phyloP scores from a whole-genome alignment of 768 basidiomycete genomes.

The Albatrellus ellisii region DNA sequence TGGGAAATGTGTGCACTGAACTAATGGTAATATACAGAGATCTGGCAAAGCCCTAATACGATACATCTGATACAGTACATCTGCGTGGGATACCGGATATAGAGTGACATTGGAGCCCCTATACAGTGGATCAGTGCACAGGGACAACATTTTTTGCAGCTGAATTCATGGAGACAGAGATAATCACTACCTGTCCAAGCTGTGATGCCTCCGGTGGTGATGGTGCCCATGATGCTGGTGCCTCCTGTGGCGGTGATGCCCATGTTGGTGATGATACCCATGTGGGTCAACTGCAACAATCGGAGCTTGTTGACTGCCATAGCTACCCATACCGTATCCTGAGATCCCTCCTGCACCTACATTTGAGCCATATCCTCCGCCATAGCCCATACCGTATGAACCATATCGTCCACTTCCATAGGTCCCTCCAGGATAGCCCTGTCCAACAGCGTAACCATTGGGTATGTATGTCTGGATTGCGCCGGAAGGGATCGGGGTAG shows the following conservation, averaged over 20 bases:
- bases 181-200: conserved; percentile 6
- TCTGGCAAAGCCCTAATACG: background rate
- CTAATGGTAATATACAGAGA: background rate
- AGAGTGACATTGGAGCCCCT: background rate
- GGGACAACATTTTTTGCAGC: background rate
- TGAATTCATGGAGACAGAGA: background rate
- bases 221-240: no score
- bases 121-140: background rate
- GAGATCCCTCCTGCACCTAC: background rate
- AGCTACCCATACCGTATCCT: background rate
- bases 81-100: background rate
- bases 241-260: background rate
- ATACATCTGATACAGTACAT: background rate
- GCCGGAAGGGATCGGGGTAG: background rate
- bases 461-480: background rate
- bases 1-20: background rate
- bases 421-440: background rate
- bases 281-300: background rate
- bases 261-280: background rate
- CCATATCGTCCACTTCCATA: background rate
- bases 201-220: conserved; percentile 10
- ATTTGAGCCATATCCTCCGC: background rate
- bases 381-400: background rate
- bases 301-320: background rate
- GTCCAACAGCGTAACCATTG: background rate